Base-by-base conservation (phyloP, 2,329 filamentous ascomycete species). In the Penicillium frequentans region DNA sequence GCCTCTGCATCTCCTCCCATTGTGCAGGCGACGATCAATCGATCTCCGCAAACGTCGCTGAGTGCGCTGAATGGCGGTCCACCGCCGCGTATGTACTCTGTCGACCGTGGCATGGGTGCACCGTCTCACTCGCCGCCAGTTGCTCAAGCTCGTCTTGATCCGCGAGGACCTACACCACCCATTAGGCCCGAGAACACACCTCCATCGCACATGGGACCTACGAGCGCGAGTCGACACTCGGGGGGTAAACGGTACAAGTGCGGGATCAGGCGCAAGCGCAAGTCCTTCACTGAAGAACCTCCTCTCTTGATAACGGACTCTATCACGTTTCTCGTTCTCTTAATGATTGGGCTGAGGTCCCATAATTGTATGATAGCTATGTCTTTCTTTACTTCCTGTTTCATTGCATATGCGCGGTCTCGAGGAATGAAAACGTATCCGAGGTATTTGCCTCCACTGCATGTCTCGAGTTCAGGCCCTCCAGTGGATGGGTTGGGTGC, bases 281-380 rank as follows among this genome's bases (percentile, higher is more conserved):
- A 92, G 87, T 68, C 89, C 90, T 11, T 91, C 89, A 10, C 73
- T 93, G 59, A 85, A 87, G 65, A 92, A 93, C 67, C 74, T 93
- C 49, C 80, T 93, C 53, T 88, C 85, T 48, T 91, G 74, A 77
- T 48, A 24, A 49, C 26, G 39, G 35, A 35, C 43, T 26, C 11
- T 14, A 48, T 47, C 49, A 21, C 16, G 31, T 51, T 29, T 29
- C 16, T 50, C 21, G 7, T 31, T 19, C 37, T 45, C 16, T 52
- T 24, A 45, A 23, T 23, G 24, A 11, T 14, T 21, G n/a, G 31
- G 42, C 13, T 10, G 44, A 50, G 48, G 37, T 39, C 27, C 33
- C 21, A 26, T 46, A 48, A 46, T 21, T 56, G 54, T 56, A 56
- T 56, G 54, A 56, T 43, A 52, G 52, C 45, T 39, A 33, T 55